Conservation (phyloP, 495 filamentous ascomycete species). For the Hyaloscypha variabilis region DNA sequence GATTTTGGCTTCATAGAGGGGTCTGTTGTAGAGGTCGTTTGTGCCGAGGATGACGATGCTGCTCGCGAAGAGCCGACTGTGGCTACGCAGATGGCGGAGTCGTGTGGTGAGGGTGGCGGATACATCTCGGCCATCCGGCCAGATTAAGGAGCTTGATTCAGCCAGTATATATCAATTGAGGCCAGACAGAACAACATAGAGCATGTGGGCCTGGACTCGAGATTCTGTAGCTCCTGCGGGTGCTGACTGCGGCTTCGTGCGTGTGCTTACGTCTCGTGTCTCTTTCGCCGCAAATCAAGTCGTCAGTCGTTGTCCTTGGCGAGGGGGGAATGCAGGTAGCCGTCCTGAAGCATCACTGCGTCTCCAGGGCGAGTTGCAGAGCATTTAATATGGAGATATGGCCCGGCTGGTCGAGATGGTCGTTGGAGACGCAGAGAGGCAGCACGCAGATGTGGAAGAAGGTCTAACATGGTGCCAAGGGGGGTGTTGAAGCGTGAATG, state of each 20-base stretch:
- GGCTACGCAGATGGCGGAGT: slow-evolving; percentile 20
- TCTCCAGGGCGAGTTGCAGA: neutral
- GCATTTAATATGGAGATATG: neutral
- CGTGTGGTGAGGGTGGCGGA: slow-evolving; percentile 18
- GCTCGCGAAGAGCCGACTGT: neutral
- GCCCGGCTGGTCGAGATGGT: neutral
- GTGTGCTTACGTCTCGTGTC: neutral
- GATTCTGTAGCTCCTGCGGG: neutral
- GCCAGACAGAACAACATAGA: neutral
- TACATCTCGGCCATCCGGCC: neutral
- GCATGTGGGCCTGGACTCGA: neutral
- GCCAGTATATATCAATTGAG: neutral
- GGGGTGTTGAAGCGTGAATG: neutral
- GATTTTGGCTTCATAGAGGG: neutral
- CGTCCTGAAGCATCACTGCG: neutral
- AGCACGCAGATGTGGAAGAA: neutral
- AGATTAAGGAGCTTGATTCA: neutral
- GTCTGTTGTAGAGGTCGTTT: neutral
- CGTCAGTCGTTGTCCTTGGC: neutral
- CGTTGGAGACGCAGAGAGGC: neutral
- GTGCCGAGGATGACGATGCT: neutral
- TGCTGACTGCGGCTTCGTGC: neutral
- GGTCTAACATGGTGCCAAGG: neutral
- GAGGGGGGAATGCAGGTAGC: neutral
- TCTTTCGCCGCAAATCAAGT: neutral